These are phyloP conservation scores for Punctularia strigosozonata DNA, from an alignment of 768 basidiomycete genomes.

Conservation along the genomic window DNA sequence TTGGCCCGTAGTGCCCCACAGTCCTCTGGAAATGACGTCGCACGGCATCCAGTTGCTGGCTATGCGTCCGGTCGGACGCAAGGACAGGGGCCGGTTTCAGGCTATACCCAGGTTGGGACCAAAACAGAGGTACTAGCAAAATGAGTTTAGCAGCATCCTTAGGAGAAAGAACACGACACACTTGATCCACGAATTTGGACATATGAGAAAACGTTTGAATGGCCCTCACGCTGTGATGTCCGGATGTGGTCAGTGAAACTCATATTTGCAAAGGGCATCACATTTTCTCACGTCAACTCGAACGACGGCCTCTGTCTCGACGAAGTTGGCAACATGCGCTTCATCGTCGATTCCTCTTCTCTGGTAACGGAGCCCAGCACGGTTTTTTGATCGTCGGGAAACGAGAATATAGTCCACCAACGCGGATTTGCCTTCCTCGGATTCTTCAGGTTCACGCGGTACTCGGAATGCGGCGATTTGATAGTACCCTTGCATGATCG, in stretches of 20 bases:
- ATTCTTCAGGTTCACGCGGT: conserved; percentile 31
- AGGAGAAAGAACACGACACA: conserved; percentile 23
- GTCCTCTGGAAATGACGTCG: conserved; percentile 64
- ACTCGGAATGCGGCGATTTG: conserved; percentile 63
- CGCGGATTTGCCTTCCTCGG: conserved; percentile 23
- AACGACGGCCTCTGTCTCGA: conserved; percentile 88
- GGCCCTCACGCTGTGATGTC: conserved; percentile 64
- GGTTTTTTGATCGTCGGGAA: conserved; percentile 77
- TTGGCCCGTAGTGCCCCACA: conserved; percentile 61
- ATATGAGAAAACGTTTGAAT: conserved; percentile 74
- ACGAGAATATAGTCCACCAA: conserved; percentile 70
- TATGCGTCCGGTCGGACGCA: conserved; percentile 57
- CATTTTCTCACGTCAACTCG: conserved; percentile 51
- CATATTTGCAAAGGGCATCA: background rate
- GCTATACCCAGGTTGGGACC: conserved; percentile 81
- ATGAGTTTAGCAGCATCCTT: background rate
- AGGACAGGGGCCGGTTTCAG: conserved; percentile 83
- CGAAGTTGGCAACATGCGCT: conserved; percentile 90
- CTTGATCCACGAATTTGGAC: conserved; percentile 90
- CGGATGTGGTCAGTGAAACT: too few relatives aligned
- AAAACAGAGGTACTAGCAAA: conserved; percentile 73
- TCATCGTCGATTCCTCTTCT: conserved; percentile 89
- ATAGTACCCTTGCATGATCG: conserved; percentile 90
- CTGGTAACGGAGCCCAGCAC: conserved; percentile 91
- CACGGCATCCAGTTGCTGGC: conserved; percentile 60